Evolutionary conservation across 306 rosid species (phyloP), one percentile per base, ranked within the genome.

Genomic region (Morella rubra): DNA sequence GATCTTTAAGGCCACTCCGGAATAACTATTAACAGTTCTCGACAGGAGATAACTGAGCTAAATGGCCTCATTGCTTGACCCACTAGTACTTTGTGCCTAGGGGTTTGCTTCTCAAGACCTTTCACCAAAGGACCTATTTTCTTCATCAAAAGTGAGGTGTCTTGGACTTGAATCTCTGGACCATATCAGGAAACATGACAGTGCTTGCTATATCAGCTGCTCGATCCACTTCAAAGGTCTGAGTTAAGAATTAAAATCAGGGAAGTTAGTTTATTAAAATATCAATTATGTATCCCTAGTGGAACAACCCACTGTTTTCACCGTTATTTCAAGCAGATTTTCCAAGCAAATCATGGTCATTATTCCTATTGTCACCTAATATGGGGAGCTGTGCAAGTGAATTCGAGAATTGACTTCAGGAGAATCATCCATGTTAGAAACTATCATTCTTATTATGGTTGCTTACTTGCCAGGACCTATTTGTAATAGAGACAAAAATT

Each of bases 21-120:
- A 88, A 90, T 81, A n/a, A n/a, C 97, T 88, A 86, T 86, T 88
- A 74, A 92, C 87, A 83, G 97, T n/a, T n/a, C 91, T 76, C 89
- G 89, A 72, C 27, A 24, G n/a, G 93, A 83, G 79, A 92, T 88
- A 82, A 96, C 80, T n/a, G n/a, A 41, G 86, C 65, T n/a, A n/a
- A 64, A 92, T 90, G 78, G 97, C 97, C 87, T 90, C 96, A 7
- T 85, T n/a, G n/a, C 96, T 83, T 92, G 97, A 72, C 97, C 97
- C 58, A 92, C 83, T 61, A 92, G 91, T 41, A n/a, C n/a, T 89
- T 90, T 60, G 87, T 87, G n/a, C 67, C 81, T 83, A 27, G 90
- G 96, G n/a, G n/a, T n/a, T 74, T 87, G 85, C 73, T 84, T 82
- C 15, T 92, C 93, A 76, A 92, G 91, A 80, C 86, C 85, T n/a